Conservation (phyloP, 2,329 filamentous ascomycete species). For the Cercospora sp. region DNA sequence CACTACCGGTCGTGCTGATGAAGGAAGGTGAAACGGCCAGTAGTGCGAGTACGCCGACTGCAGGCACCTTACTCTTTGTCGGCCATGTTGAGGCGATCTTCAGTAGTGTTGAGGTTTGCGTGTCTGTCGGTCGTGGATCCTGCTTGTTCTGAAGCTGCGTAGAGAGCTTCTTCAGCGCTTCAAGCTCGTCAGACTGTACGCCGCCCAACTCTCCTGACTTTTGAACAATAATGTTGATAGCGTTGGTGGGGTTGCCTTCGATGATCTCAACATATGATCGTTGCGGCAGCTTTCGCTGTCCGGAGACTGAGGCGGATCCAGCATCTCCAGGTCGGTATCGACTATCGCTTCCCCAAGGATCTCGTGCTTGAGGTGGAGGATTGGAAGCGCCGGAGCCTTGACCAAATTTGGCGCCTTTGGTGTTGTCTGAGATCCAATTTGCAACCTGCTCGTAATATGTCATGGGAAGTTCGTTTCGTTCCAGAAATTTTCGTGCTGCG, state of each 20-base stretch:
- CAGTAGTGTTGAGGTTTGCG: conserved; percentile 56
- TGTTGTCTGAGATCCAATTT: conserved; percentile 88
- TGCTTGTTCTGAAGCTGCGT: conserved; percentile 59
- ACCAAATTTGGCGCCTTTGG: conserved; percentile 80
- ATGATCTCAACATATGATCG: conserved; percentile 34
- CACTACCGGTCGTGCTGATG: conserved; percentile 59
- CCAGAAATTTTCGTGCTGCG: conserved; percentile 84
- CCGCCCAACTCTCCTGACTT: conserved; percentile 70
- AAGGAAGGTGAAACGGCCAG: conserved; percentile 67
- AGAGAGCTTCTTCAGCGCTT: conserved; percentile 61
- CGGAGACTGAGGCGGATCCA: conserved; percentile 37
- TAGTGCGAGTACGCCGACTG: conserved; percentile 83
- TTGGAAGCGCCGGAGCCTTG: conserved; percentile 42
- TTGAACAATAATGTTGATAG: conserved; percentile 63
- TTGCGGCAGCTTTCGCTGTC: conserved; percentile 35
- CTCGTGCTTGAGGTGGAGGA: conserved; percentile 55
- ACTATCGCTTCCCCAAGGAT: conserved; percentile 76
- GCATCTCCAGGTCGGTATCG: conserved; percentile 74
- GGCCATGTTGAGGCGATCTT: conserved; percentile 79
- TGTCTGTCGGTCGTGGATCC: conserved; percentile 43
- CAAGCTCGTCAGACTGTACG: conserved; percentile 70
- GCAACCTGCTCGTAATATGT: conserved; percentile 88
- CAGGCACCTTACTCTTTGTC: conserved; percentile 74
- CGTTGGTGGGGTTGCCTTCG: conserved; percentile 39
- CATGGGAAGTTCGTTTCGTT: conserved; percentile 82